Base-by-base conservation (phyloP, 2,329 filamentous ascomycete species). In the Cyphellophora attinorum region DNA sequence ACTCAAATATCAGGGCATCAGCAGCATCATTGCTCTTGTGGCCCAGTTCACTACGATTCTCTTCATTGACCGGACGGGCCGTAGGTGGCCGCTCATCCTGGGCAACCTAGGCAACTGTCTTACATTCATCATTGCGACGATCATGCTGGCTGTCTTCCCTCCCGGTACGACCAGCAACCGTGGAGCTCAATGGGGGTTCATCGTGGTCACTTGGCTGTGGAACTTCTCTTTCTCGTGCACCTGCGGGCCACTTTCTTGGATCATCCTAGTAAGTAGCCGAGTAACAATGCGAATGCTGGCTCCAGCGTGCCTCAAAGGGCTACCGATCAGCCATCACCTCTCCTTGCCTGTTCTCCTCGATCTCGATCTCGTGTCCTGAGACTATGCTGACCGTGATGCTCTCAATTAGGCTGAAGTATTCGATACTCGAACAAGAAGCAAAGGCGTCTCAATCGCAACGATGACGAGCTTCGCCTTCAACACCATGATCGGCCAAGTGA, bases 331-430 rank as follows among this genome's bases (percentile, higher is more conserved):
- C n/a, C n/a, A n/a, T n/a, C n/a, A n/a, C n/a, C n/a, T n/a, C n/a
- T n/a, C n/a, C n/a, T n/a, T n/a, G n/a, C n/a, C n/a, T n/a, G n/a
- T n/a, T n/a, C n/a, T n/a, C n/a, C n/a, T n/a, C n/a, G n/a, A n/a
- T n/a, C n/a, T n/a, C n/a, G n/a, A n/a, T n/a, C n/a, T n/a, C n/a
- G n/a, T n/a, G n/a, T n/a, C n/a, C n/a, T n/a, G n/a, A n/a, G n/a
- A n/a, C n/a, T n/a, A n/a, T n/a, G n/a, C n/a, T n/a, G n/a, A n/a
- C n/a, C n/a, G n/a, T 0, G 76, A n/a, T n/a, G n/a, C n/a, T n/a
- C n/a, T n/a, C n/a, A n/a, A n/a, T n/a, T n/a, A n/a, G n/a, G n/a
- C 80, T 32, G 80, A 85, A 52, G 79, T 85, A 27, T 86, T 86
- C 58, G 81, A 86, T 56, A 86, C 79, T 2, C 73, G 77, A 41